Evolutionary conservation across 257 asterid species (phyloP), one percentile per base, ranked within the genome.

Genomic region (Gentiana macrophylla): DNA sequence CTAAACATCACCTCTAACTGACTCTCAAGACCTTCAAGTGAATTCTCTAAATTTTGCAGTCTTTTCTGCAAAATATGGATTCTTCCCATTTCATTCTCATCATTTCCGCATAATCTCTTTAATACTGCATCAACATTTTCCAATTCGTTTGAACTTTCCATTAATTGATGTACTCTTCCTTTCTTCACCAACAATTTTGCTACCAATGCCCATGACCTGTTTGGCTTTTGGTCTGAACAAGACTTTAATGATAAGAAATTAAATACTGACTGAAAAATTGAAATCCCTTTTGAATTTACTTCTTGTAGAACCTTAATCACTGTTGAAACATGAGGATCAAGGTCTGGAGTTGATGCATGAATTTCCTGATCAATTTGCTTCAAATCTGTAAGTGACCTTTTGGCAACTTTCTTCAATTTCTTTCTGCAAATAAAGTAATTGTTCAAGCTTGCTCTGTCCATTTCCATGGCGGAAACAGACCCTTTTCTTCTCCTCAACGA

Each of bases 181-280:
- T 24, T 24, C 10, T 52, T 71, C 5, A 61, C 59, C 35, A 68
- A 24, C 53, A 75, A 59, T 55, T 67, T 62, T 6, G 75, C 71
- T 64, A 75, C 72, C 53, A 68, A 24, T 44, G 70, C 62, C 75
- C 81, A 75, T 24, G 24, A 24, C 59, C 62, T 71, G 44, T 52
- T 67, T 32, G 62, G 48, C 52, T 68, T 71, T 32, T 38, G 45
- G 24, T 24, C 24, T 24, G 24, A 24, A 24, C 45, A 56, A 59
- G 72, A 49, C 37, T 72, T 74, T 13, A 50, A 61, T 12, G 72
- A 71, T 47, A 75, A 59, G 59, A 59, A 75, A 4, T 49, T 6
- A 53, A 67, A 53, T 10, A 62, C 34, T 1, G 51, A 37, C 37
- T 68, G 75, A 44, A 75, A 57, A 53, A 67, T 32, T 24, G 50